Conservation (phyloP, 305 asterid species). For the Ajuga reptans region DNA sequence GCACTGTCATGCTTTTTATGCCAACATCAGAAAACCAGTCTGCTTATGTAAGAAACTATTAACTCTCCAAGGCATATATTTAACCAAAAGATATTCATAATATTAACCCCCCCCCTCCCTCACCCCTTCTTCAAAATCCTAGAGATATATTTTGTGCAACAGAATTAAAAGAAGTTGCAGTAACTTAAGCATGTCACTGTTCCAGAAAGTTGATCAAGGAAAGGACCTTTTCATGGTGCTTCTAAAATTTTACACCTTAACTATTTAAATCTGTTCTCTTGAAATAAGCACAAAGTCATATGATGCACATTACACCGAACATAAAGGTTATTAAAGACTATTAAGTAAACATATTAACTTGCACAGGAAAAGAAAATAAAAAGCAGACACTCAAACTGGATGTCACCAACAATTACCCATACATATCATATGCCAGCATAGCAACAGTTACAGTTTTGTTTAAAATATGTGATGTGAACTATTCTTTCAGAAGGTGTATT, state of each 20-base stretch:
- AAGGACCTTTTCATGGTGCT: neutral
- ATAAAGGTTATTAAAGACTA: neutral
- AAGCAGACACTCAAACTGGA: neutral
- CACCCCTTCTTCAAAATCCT: neutral
- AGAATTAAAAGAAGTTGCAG: neutral
- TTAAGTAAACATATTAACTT: neutral
- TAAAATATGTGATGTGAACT: neutral
- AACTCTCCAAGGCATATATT: neutral
- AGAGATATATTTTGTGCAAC: neutral
- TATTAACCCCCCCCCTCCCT: too few species aligned
- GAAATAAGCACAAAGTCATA: too few species aligned
- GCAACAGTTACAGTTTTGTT: neutral
- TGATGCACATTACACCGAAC: neutral
- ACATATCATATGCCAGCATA: neutral
- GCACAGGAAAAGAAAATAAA: neutral
- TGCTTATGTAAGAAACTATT: neutral
- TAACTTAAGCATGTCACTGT: neutral
- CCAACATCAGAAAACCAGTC: neutral
- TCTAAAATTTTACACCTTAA: neutral
- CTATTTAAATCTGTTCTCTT: too few species aligned
- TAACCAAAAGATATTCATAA: neutral
- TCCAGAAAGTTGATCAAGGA: neutral
- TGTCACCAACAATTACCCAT: neutral
- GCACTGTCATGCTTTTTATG: slow-evolving; percentile 7
- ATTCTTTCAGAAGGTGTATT: neutral